Evolutionary conservation across 352 stramenopile genomes (phyloP), one percentile per base, ranked within the genome.

Genomic region (Peronospora tabacina): DNA sequence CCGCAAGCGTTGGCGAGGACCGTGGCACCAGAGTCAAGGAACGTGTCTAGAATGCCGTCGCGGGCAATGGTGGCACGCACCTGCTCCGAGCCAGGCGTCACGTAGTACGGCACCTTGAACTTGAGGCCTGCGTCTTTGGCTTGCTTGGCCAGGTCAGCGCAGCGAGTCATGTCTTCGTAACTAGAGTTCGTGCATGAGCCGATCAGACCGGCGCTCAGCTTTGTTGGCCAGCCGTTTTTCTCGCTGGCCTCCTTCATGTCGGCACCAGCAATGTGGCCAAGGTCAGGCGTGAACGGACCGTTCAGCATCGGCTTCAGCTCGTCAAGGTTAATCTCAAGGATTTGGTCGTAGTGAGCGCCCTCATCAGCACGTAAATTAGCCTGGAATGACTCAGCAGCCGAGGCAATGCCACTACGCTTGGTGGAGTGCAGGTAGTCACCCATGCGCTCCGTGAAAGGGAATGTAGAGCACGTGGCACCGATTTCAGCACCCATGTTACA

Each of bases 401-500:
- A 90, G 16, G 89, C 89, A 44, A 97, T 90, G 52, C 85, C 87
- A 47, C 70, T 85, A 63, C 89, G 79, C 58, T 87, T 75, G 32
- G 89, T 97, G 42, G 86, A 85, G 64, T 83, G 76, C 33, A 97
- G 71, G 76, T 97, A 97, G 75, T 94, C 84, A 15, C 70, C 71
- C 89, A 97, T 97, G 61, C 86, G 78, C 44, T 91, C 72, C 43
- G 87, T 95, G 80, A 93, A 97, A 5, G 87, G 87, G 81, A 97
- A 97, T 20, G 86, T 97, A 36, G 89, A 96, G 76, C 84, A 95
- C 43, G 89, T 97, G 39, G 89, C 89, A 40, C 89, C 89, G 50
- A 97, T 96, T 61, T 97, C 89, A 17, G 89, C 89, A 72, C 89
- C 89, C 89, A 97, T 97, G 80, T 97, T 97, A 86, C 84, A 95